Conservation (phyloP, 2,329 filamentous ascomycete genomes). For the Akanthomyces uredinophilus region DNA sequence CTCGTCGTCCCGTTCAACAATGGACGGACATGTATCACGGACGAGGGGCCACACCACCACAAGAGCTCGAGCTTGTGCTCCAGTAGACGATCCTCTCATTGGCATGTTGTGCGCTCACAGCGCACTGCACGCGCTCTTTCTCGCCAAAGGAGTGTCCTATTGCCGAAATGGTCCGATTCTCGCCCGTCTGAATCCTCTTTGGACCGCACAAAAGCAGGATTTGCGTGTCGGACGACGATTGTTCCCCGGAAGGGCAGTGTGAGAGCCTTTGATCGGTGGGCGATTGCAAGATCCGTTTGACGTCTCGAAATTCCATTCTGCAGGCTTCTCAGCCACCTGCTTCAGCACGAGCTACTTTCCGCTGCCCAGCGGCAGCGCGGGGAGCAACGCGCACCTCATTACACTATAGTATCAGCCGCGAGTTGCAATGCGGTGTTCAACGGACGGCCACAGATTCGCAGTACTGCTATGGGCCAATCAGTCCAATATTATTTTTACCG, state of each 20-base stretch:
- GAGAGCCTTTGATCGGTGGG: background rate
- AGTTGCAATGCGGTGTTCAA: background rate
- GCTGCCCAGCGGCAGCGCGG: background rate
- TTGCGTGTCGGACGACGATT: too few relatives aligned
- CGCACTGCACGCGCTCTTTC: background rate
- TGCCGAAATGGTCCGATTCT: slow-evolving; percentile 3
- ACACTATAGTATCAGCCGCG: background rate
- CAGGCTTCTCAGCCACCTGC: background rate
- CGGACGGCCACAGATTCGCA: background rate
- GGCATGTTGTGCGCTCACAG: background rate
- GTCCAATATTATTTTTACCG: background rate
- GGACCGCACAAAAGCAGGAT: background rate
- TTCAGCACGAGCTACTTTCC: background rate
- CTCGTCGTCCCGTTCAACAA: background rate
- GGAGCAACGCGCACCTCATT: background rate
- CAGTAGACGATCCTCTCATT: background rate
- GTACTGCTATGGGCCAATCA: slow-evolving; percentile 2
- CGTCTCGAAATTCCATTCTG: background rate
- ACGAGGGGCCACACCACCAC: background rate
- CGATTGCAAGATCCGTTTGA: background rate
- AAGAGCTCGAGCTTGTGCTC: background rate
- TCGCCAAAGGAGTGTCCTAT: slow-evolving; percentile 2
- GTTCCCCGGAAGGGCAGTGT: background rate
- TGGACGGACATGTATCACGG: background rate
- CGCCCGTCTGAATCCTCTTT: background rate